Evolutionary conservation across 2,329 filamentous ascomycete species (phyloP), one percentile per base, ranked within the genome.

Genomic region (Penicillium fuscoglaucum): DNA sequence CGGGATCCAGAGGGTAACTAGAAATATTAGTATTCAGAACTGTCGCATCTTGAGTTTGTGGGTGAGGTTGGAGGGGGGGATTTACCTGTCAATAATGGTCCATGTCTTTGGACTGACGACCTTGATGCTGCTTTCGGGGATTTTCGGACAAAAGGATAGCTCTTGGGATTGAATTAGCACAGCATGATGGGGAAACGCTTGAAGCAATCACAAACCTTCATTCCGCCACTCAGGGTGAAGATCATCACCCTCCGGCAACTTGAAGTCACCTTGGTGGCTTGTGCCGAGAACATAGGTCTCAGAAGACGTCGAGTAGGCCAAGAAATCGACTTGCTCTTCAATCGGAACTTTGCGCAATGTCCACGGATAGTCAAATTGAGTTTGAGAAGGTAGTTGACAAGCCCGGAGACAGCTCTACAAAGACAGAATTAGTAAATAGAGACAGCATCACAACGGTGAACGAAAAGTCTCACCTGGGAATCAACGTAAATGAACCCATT

Each of bases 401-500:
- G 95, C 87, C 24, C 89, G 84, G 13, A 92, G 84, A 13, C 87
- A 82, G n/a, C 90, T 87, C 67, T 90, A 58, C 43, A 51, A 35
- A 8, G 48, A 37, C 15, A n/a, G 29, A 10, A 33, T 69, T 58
- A 70, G 63, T 29, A 24, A 39, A 13, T 46, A 19, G 10, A 33
- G 7, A 21, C 29, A 26, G 13, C 31, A n/a, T 9, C 19, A 26
- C 19, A 37, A 17, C 17, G 4, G n/a, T 10, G 13, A 28, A 17
- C 24, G 29, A 6, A n/a, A 8, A 29, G 21, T 40, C 70, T 65
- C 67, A 82, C 81, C 61, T 78, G 73, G 17, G 80, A 83, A 74
- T 96, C 90, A 28, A 91, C 82, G 69, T 92, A 95, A 41, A 93
- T 89, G 70, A 97, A 96, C 0, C 93, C 93, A 55, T 86, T 82